Percentiles rank a stretch among this genome's conserved stretches.
phyloP scores from a whole-genome alignment of 495 filamentous ascomycete species.

The Emericellopsis terricola region DNA sequence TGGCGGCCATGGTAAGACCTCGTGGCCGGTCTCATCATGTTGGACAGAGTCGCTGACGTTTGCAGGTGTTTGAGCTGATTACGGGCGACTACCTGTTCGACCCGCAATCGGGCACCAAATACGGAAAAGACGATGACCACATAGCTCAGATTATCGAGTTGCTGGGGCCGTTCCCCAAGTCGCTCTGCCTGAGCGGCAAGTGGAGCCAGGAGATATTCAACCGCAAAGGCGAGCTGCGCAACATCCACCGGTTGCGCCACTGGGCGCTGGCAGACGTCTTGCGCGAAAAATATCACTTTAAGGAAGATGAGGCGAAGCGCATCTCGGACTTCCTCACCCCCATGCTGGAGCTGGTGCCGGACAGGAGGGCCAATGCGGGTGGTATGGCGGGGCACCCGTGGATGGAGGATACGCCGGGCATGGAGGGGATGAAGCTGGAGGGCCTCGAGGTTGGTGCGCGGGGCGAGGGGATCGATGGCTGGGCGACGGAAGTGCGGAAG shows the following conservation, averaged over 20 bases:
- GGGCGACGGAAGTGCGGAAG: conserved; percentile 82
- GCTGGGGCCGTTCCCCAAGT: conserved; percentile 82
- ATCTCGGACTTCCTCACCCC: conserved; percentile 78
- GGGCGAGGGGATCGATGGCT: conserved; percentile 92
- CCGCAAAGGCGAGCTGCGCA: conserved; percentile 88
- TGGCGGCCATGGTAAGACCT: conserved; percentile 86
- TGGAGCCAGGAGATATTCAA: conserved; percentile 99
- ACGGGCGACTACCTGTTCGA: conserved; percentile 99
- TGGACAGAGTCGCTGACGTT: not conserved
- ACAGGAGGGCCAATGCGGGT: conserved; percentile 81
- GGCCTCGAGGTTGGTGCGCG: conserved; percentile 57
- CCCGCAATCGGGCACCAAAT: conserved; percentile 95
- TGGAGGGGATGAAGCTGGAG: conserved; percentile 58
- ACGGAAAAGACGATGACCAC: conserved; percentile 98
- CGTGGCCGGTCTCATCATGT: not conserved
- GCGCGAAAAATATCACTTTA: conserved; percentile 92
- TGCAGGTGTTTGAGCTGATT: conserved; percentile 87
- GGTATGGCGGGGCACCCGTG: conserved; percentile 79
- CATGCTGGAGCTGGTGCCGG: conserved; percentile 81
- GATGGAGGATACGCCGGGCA: conserved; percentile 67
- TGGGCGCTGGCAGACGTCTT: conserved; percentile 93
- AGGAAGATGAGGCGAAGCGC: conserved; percentile 51
- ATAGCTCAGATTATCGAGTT: conserved; percentile 99
- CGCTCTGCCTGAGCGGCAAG: conserved; percentile 76
- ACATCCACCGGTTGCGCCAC: conserved; percentile 91